Conservation (phyloP, 495 filamentous ascomycete species). For the Penicillium maclennaniae region DNA sequence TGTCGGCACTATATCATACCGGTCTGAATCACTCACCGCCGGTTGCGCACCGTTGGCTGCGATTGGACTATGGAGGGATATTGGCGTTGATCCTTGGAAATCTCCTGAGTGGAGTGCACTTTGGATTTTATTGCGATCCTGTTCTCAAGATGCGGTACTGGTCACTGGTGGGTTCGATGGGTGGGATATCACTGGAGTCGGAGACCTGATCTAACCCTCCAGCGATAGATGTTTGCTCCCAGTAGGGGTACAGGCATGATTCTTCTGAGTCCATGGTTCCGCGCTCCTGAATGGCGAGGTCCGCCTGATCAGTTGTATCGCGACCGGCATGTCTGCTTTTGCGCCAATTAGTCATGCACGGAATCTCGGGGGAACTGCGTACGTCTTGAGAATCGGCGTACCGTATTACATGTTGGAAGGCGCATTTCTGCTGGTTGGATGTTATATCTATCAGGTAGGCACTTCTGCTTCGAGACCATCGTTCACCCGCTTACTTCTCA, state of each 20-base stretch:
- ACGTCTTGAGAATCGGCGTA: constrained; percentile 43
- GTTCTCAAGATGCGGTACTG: constrained; percentile 14
- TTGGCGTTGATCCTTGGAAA: constrained; percentile 19
- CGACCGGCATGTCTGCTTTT: constrained; percentile 45
- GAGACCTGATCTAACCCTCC: neutral
- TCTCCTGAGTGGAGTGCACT: constrained; percentile 20
- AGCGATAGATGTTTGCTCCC: constrained; percentile 10
- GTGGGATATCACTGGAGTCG: too few relatives aligned
- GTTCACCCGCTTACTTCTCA: neutral
- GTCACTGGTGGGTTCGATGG: constrained; percentile 10
- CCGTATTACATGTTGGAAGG: constrained; percentile 41
- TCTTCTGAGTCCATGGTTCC: constrained; percentile 16
- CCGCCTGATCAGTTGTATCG: constrained; percentile 41
- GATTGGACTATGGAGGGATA: constrained; percentile 21
- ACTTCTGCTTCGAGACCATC: neutral
- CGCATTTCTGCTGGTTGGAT: constrained; percentile 32
- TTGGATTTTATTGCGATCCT: constrained; percentile 23
- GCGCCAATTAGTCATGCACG: constrained; percentile 46
- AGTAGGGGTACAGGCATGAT: constrained; percentile 22
- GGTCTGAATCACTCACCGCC: constrained; percentile 12
- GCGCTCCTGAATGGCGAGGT: constrained; percentile 12
- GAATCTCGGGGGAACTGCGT: constrained; percentile 32
- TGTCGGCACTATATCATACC: constrained; percentile 22
- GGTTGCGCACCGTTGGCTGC: constrained; percentile 8
- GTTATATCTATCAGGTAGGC: constrained; percentile 17